phyloP scores from a whole-genome alignment of 1,284 basidiomycete species.

The Trichosporon coremiiforme region DNA sequence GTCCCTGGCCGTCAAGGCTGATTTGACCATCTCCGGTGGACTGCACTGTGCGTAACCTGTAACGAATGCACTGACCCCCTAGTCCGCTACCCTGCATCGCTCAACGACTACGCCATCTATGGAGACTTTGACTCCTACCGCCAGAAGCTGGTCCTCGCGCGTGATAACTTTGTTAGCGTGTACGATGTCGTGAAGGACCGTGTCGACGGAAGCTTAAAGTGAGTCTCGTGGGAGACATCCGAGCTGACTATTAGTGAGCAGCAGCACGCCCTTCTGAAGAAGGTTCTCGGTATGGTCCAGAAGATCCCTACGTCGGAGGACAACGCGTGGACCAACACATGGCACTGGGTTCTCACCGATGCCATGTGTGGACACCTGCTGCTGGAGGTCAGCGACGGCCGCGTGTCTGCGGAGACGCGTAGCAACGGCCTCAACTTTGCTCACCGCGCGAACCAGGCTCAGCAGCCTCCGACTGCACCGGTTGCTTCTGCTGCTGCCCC shows the following conservation, averaged over 20 bases:
- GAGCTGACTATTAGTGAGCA: slow-evolving; percentile 62
- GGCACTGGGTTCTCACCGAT: slow-evolving; percentile 94
- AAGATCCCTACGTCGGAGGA: slow-evolving; percentile 61
- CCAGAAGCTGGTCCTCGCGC: slow-evolving; percentile 75
- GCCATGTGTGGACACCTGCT: slow-evolving; percentile 87
- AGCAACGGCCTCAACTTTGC: slow-evolving; percentile 97
- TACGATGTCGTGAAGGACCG: slow-evolving; percentile 93
- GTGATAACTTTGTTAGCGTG: slow-evolving; percentile 82
- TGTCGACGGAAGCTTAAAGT: slow-evolving; percentile 88
- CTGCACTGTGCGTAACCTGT: slow-evolving; percentile 67
- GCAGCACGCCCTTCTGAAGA: slow-evolving; percentile 84
- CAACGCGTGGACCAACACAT: slow-evolving; percentile 91
- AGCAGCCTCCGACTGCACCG: slow-evolving; percentile 54
- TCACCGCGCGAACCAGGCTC: slow-evolving; percentile 46
- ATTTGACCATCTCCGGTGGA: slow-evolving; percentile 90
- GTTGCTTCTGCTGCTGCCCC: slow-evolving; percentile 53
- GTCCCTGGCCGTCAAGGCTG: slow-evolving; percentile 85
- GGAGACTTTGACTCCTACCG: slow-evolving; percentile 86
- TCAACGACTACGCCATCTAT: slow-evolving; percentile 96
- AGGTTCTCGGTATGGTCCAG: slow-evolving; percentile 76
- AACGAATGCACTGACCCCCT: slow-evolving; percentile 20
- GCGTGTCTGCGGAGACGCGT: slow-evolving; percentile 87
- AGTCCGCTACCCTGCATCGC: slow-evolving; percentile 89
- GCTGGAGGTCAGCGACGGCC: slow-evolving; percentile 84
- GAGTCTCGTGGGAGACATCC: slow-evolving; percentile 31